Evolutionary conservation across 2,329 filamentous ascomycete species (phyloP), one percentile per base, ranked within the genome.

Genomic region (Daldinia sp.): DNA sequence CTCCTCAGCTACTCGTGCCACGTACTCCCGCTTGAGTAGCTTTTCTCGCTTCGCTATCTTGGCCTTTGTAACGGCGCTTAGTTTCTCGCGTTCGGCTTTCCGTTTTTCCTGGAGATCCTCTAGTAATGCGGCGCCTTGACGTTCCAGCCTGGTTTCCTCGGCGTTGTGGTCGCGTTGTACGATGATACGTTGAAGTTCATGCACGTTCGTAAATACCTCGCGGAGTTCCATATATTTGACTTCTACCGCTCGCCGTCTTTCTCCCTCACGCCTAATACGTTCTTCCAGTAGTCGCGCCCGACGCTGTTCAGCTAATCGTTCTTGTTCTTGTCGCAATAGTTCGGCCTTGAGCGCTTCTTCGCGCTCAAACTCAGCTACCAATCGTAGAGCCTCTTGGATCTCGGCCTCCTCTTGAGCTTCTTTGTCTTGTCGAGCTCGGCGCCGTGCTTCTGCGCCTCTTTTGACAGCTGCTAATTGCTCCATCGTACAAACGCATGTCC

Each of bases 401-500:
- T 77, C 79, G 23, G 61, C 72, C 34, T 74, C 75, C 53, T 74
- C 79, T 41, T 58, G 65, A 29, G 70, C 74, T 64, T 80, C 79
- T 23, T 66, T 72, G 11, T 67, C 67, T 3, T 64, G 58, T n/a
- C 77, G 77, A 59, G 73, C 71, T 29, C 66, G 67, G 4, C 79
- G 76, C 9, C 80, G 75, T 6, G 48, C 66, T 2, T 66, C 73
- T 2, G 79, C 81, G 0, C 66, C 68, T 1, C 64, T 41, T 58
- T 85, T 84, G 34, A 83, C 62, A 1, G 58, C 69, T 2, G 55
- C 49, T 1, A 87, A 77, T 64, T 85, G 77, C 10, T 76, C 69
- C 75, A 81, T 79, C 1, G 78, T 82, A 74, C 92, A 95, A 1
- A 77, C 77, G 73, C 92, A 95, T 0, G 88, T 91, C 68, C 87